A percentile compares a stretch with the other conserved stretches of the same genome.
phyloP scores from a whole-genome alignment of 768 basidiomycete genomes.

The Auricularia heimuer region DNA sequence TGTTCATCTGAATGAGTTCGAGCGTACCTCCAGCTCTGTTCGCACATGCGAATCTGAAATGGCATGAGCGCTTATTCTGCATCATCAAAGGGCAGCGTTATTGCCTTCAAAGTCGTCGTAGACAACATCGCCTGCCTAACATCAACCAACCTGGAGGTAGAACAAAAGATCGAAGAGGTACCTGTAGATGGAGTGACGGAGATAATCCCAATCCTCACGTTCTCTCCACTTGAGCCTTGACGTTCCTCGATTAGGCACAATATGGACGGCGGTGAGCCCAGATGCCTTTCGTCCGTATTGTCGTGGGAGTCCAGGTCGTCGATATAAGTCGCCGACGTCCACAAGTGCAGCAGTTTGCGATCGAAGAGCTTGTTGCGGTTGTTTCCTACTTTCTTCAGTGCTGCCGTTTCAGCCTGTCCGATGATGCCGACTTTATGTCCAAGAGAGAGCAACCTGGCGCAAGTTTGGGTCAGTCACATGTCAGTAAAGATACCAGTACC shows the following conservation, averaged over 20 bases:
- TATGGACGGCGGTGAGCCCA: constrained; percentile 54
- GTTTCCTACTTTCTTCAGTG: constrained; percentile 74
- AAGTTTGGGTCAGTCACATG: not conserved
- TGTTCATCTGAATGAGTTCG: not conserved
- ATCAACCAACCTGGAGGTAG: not conserved
- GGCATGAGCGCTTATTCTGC: constrained; percentile 5
- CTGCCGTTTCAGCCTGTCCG: constrained; percentile 77
- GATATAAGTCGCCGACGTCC: constrained; percentile 86
- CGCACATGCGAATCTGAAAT: constrained; percentile 67
- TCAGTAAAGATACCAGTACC: not conserved
- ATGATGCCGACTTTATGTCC: constrained; percentile 73
- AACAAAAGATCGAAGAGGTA: not conserved
- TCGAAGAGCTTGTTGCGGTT: constrained; percentile 66
- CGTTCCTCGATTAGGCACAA: constrained; percentile 59
- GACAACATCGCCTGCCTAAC: constrained; percentile 60
- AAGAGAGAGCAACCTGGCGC: constrained; percentile 53
- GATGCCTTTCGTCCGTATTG: constrained; percentile 19
- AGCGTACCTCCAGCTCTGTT: constrained; percentile 73
- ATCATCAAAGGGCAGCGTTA: constrained; percentile 3
- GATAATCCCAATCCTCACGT: constrained; percentile 56
- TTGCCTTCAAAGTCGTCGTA: constrained; percentile 87
- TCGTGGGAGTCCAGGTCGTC: constrained; percentile 40
- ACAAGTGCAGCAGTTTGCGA: constrained; percentile 65
- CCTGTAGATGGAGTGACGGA: constrained; percentile 68
- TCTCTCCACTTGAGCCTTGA: constrained; percentile 25